Base-by-base conservation (phyloP, 352 stramenopile genomes). In the Phytophthora podocarpi region DNA sequence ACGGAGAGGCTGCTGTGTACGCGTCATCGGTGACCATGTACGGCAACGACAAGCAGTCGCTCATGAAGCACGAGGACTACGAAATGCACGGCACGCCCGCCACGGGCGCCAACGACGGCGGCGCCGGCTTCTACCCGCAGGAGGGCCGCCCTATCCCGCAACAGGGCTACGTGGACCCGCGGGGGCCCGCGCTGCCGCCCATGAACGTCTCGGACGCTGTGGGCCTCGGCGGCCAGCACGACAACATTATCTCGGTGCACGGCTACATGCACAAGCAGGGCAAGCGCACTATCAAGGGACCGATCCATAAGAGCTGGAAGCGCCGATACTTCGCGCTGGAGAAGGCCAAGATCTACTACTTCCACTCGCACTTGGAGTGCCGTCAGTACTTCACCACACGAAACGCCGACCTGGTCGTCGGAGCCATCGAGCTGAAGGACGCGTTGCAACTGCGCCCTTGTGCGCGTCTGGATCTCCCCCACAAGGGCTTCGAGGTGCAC, bases 231-330 rank as follows among this genome's bases (percentile, higher is more conserved):
- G 64, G 65, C 45, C 64, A 84, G 36, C 78, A 82, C 27, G 81
- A 90, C 74, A 95, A 95, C 70, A 87, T 95, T 69, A 95, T 95
- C 56, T 90, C 84, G 37, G 85, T 95, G 36, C 87, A 95, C 62
- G 87, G 87, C 47, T 95, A 93, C 75, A 80, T 95, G 78, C 85
- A 95, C 87, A 95, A 95, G 69, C 87, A 95, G 63, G 87, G 84
- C 59, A 95, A 93, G 71, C 87, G 87, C 39, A 84, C 81, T 4
- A 90, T 95, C 61, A 95, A 93, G 70, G 87, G 87, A 1, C 87
- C 87, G 18, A 88, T 95, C 56, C 84, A 93, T 74, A 95, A 95
- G 70, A 87, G 70, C 30, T 95, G 87, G 87, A 92, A 92, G 58
- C 81, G 82, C 20, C 87, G 87, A 16, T 95, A 94, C 70, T 95